These are phyloP conservation scores for Hortaea werneckii DNA, from an alignment of 2,329 filamentous ascomycete species.

Conservation along the genomic window DNA sequence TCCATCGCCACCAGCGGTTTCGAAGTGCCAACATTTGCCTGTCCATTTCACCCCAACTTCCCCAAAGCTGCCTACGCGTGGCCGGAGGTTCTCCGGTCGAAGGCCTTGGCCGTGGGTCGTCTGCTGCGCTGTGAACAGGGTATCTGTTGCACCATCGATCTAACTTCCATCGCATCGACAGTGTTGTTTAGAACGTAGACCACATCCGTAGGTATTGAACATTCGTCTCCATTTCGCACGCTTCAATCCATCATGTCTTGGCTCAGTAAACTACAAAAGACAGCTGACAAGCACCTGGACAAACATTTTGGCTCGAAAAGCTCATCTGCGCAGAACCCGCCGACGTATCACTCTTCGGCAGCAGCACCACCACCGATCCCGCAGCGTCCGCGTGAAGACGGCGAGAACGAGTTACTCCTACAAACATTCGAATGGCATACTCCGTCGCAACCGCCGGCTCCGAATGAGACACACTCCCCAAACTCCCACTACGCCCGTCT, in stretches of 20 bases:
- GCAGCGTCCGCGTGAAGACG: not conserved
- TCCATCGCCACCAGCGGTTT: too few species aligned
- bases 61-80: too few species aligned
- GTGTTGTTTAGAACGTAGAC: too few species aligned
- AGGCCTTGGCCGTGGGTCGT: too few species aligned
- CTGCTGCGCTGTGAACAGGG: too few species aligned
- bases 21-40: too few species aligned
- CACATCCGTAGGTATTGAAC: too few species aligned
- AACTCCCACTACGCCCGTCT: conserved; percentile 29
- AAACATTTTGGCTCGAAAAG: not conserved
- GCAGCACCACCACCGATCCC: not conserved
- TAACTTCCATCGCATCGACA: too few species aligned
- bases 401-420: conserved; percentile 43
- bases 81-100: too few species aligned
- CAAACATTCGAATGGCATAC: conserved; percentile 67
- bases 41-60: too few species aligned
- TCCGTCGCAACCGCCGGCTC: conserved; percentile 32
- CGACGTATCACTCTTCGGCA: not conserved
- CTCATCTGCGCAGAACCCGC: not conserved
- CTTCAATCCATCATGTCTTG: conserved; percentile 1
- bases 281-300: not conserved
- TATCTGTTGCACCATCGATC: too few species aligned
- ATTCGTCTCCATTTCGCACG: not conserved
- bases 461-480: conserved; percentile 32
- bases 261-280: conserved; percentile 2